A percentile compares a stretch with the other conserved stretches of the same genome.
phyloP scores from a whole-genome alignment of 768 basidiomycete genomes.

The Rhizopogon vulgaris region DNA sequence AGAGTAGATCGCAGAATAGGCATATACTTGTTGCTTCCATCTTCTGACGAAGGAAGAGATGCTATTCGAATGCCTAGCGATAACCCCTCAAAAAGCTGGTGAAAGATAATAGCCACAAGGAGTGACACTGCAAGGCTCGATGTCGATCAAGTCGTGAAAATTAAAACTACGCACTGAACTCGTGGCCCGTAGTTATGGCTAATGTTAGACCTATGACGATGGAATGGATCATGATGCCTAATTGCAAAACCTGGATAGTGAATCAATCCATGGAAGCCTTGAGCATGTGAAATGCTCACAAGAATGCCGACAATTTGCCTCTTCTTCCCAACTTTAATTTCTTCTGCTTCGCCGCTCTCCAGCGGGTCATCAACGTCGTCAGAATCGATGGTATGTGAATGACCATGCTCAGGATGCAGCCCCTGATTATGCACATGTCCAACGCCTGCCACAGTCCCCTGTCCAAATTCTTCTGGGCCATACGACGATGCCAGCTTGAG shows the following conservation, averaged over 20 bases:
- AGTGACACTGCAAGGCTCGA: conserved; percentile 47
- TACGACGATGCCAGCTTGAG: conserved; percentile 17
- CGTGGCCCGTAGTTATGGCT: conserved; percentile 58
- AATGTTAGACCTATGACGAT: conserved; percentile 76
- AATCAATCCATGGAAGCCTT: not conserved
- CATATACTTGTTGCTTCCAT: conserved; percentile 14
- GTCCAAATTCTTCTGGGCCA: conserved; percentile 9
- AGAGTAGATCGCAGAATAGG: conserved; percentile 45
- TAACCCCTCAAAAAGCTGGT: conserved; percentile 80
- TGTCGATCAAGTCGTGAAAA: not conserved
- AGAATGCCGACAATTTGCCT: conserved; percentile 72
- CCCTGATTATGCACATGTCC: conserved; percentile 3
- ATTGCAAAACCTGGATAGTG: conserved; percentile 58
- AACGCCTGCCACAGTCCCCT: not conserved
- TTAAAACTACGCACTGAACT: conserved; percentile 52
- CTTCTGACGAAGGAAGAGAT: conserved; percentile 42
- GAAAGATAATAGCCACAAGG: conserved; percentile 70
- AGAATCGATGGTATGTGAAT: conserved; percentile 6
- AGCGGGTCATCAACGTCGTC: not conserved
- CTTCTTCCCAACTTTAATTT: conserved; percentile 40
- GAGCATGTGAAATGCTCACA: conserved; percentile 27
- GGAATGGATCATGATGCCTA: conserved; percentile 83
- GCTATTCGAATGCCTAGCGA: conserved; percentile 80
- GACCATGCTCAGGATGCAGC: not conserved
- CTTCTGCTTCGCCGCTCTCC: conserved; percentile 12